These are phyloP conservation scores for Neurospora cerealis DNA, from an alignment of 495 filamentous ascomycete species.

Conservation along the genomic window DNA sequence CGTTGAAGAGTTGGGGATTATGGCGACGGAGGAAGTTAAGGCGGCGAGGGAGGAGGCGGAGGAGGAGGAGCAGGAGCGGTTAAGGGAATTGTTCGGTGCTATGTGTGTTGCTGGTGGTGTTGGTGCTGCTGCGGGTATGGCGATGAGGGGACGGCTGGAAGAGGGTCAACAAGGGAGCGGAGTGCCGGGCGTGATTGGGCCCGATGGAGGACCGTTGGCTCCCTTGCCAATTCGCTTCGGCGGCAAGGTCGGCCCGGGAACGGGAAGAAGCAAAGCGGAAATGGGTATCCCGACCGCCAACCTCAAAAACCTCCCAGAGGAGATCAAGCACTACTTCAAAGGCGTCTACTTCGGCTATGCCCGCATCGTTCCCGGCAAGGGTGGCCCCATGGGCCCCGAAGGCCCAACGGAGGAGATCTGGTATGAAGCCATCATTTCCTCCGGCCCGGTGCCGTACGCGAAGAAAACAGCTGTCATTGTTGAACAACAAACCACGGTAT, in stretches of 20 bases:
- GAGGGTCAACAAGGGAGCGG: background rate
- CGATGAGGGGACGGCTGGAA: background rate
- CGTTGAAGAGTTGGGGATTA: background rate
- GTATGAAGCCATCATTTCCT: slow-evolving; percentile 45
- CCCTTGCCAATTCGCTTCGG: slow-evolving; percentile 51
- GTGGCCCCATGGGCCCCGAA: slow-evolving; percentile 8
- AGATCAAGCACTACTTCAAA: slow-evolving; percentile 37
- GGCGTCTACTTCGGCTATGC: slow-evolving; percentile 60
- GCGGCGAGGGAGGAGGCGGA: background rate
- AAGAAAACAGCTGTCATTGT: slow-evolving; percentile 26
- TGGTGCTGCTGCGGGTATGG: background rate
- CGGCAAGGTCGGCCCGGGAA: slow-evolving; percentile 29
- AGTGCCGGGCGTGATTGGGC: slow-evolving; percentile 12
- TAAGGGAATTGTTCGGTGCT: background rate
- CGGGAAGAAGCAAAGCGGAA: slow-evolving; percentile 20
- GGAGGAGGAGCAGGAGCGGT: background rate
- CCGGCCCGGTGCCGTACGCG: slow-evolving; percentile 30
- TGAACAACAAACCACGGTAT: slow-evolving; percentile 29
- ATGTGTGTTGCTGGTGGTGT: background rate
- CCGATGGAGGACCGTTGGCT: slow-evolving; percentile 41
- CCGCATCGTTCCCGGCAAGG: slow-evolving; percentile 18
- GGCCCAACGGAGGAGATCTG: slow-evolving; percentile 22
- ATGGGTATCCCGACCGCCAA: slow-evolving; percentile 28
- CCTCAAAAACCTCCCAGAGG: slow-evolving; percentile 31
- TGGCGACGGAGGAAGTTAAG: background rate